Base-by-base conservation (phyloP, 768 basidiomycete genomes). In the Asterophora parasitica region DNA sequence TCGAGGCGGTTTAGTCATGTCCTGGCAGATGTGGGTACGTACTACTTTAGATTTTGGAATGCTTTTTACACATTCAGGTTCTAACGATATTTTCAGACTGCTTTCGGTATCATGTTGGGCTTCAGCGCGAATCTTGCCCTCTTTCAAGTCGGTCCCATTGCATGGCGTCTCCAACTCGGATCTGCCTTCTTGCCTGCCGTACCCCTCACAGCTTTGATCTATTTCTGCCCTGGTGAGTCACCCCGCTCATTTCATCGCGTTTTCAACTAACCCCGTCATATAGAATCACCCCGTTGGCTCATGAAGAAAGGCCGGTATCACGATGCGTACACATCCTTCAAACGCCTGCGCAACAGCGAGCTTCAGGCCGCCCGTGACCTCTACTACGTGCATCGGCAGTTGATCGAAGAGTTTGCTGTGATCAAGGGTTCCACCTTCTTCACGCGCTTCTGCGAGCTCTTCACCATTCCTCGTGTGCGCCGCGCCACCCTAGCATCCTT, bases 1-100 rank as follows among this genome's bases (percentile, higher is more conserved):
- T 48, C 82, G 93, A 57, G 92, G 92, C 48, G 92, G 83, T 1
- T 78, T 94, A 26, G 88, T 92, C 49, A 94, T 93, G 91, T 86
- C 80, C 60, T 94, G 92, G 90, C 88, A 91, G 65, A 74, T 88
- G 70, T 92, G 88, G 88, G 75, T 71, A 35, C 58, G 69, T 64
- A 43, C 9, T 23, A 3, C 23, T 23, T n/a, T 16, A 13, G 11
- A 13, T 27, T 32, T 20, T 23, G n/a, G n/a, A n/a, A n/a, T n/a
- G n/a, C n/a, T n/a, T n/a, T n/a, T n/a, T n/a, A n/a, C n/a, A 13
- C 10, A 7, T 13, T 12, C n/a, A 11, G 43, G 44, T 26, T 45
- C 23, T 34, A 31, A 45, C 37, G 23, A 23, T 51, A 15, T 11
- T 19, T 23, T 16, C 28, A 74, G 74, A 90, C 88, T 3, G 88